Evolutionary conservation across 1,139 yeast species (phyloP), one percentile per base, ranked within the genome.

Genomic region (Lodderomyces parapsilosis): DNA sequence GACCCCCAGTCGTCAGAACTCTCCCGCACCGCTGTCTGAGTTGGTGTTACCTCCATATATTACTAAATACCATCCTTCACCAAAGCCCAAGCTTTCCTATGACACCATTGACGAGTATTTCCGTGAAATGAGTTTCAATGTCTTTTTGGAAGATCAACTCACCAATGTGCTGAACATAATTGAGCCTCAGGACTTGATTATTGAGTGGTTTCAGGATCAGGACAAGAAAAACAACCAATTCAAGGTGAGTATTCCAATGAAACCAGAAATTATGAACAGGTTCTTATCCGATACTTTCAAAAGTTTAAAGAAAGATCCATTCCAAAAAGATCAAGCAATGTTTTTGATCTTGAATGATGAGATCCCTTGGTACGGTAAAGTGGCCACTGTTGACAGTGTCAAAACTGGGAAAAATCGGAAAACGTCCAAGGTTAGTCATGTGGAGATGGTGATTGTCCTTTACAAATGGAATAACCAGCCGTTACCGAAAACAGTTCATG

Each of bases 91-190:
- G 45, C 60, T 81, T 31, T 61, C 68, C 1, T 83, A 78, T 51
- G 76, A 76, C 13, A 62, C 73, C 24, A 53, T 83, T 52, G 62
- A 67, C 6, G 66, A 72, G n/a, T 83, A 84, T 54, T 78, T 73
- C 54, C 65, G 74, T 49, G 83, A 80, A 52, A 76, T 82, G 67
- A 74, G 85, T 47, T 76, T 75, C 58, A 81, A 81, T 44, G 61
- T 83, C 44, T 81, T 80, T 48, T 64, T 80, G 41, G 91, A 84
- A 57, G 87, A 83, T 51, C 70, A 71, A 28, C 68, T 79, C 35
- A 69, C 81, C 39, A 70, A 76, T 33, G 53, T 58, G 33, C 57
- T 56, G 39, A 54, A 58, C 24, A 56, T 54, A 36, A 55, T 65
- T 14, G 73, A 77, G 38, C 60, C 74, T 1, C 55, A 57, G 2